Evolutionary conservation across 2,329 filamentous ascomycete species (phyloP).

Genomic region (Ophiostoma himal-ulmi): DNA sequence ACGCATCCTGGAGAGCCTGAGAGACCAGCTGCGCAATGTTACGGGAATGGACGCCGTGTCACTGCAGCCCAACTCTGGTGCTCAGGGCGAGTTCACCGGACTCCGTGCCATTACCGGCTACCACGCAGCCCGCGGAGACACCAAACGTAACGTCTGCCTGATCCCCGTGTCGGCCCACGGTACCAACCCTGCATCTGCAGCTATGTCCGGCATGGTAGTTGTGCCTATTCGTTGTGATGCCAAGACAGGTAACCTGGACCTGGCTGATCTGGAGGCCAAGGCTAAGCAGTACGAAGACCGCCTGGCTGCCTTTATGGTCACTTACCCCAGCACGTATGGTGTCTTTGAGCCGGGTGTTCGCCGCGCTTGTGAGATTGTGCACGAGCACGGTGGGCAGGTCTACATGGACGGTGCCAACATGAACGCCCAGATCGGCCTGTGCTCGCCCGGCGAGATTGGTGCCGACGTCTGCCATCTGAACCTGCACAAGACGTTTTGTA

Average conservation of each 20-base stretch:
- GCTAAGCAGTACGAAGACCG: slow-evolving; percentile 81
- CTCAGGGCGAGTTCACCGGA: slow-evolving; percentile 90
- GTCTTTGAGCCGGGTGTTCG: slow-evolving; percentile 90
- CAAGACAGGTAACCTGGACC: slow-evolving; percentile 81
- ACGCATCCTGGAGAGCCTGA: slow-evolving; percentile 64
- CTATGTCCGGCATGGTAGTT: slow-evolving; percentile 93
- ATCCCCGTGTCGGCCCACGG: slow-evolving; percentile 94
- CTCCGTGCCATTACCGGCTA: slow-evolving; percentile 83
- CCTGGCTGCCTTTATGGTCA: slow-evolving; percentile 91
- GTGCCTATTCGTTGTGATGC: slow-evolving; percentile 87
- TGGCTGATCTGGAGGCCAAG: slow-evolving; percentile 78
- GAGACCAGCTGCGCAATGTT: slow-evolving; percentile 69
- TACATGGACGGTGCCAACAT: slow-evolving; percentile 99
- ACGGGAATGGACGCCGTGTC: slow-evolving; percentile 88
- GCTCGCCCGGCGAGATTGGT: slow-evolving; percentile 89
- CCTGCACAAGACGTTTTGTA: slow-evolving; percentile 98
- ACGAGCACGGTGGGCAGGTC: slow-evolving; percentile 82
- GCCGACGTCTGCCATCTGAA: slow-evolving; percentile 97
- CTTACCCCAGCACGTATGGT: slow-evolving; percentile 90
- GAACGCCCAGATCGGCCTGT: slow-evolving; percentile 95
- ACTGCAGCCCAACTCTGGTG: slow-evolving; percentile 90
- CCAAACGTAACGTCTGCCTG: slow-evolving; percentile 82
- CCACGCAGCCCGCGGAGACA: slow-evolving; percentile 60
- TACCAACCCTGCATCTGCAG: slow-evolving; percentile 89
- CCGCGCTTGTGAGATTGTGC: slow-evolving; percentile 77